These are phyloP conservation scores for Mucuna pruriens DNA, from an alignment of 306 rosid species.

Conservation along the genomic window DNA sequence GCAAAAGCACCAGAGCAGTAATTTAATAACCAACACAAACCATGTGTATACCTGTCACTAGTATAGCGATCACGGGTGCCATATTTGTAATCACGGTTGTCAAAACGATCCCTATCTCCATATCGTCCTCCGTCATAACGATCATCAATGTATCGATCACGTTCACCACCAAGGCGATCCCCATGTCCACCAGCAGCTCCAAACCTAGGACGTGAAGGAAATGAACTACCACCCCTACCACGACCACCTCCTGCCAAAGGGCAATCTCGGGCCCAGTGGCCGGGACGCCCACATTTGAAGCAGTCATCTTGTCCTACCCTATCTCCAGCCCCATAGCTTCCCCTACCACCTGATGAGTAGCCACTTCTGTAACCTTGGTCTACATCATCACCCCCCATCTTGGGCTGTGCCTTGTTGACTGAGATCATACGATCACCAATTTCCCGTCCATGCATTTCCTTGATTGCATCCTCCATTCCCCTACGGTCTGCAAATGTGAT, in stretches of 20 bases:
- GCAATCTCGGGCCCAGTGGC: slow-evolving; percentile 98
- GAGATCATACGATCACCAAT: slow-evolving; percentile 82
- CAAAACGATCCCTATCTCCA: slow-evolving; percentile 83
- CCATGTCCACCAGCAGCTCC: slow-evolving; percentile 74
- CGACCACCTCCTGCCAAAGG: slow-evolving; percentile 75
- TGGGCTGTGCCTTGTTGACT: slow-evolving; percentile 94
- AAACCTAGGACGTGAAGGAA: slow-evolving; percentile 82
- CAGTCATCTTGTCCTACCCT: slow-evolving; percentile 92
- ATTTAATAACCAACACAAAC: background rate
- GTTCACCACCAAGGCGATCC: slow-evolving; percentile 78
- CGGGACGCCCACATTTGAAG: slow-evolving; percentile 95
- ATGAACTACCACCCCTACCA: slow-evolving; percentile 73
- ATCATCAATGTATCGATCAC: slow-evolving; percentile 71
- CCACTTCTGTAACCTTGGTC: slow-evolving; percentile 82
- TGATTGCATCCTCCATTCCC: slow-evolving; percentile 97
- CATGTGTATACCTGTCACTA: slow-evolving; percentile 70
- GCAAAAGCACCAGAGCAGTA: background rate
- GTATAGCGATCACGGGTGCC: slow-evolving; percentile 78
- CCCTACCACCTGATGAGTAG: slow-evolving; percentile 86
- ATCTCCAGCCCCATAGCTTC: slow-evolving; percentile 70
- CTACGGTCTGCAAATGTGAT: slow-evolving; percentile 90
- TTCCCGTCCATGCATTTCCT: slow-evolving; percentile 94
- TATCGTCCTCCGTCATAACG: slow-evolving; percentile 87
- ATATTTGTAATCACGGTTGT: slow-evolving; percentile 82
- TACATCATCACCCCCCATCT: slow-evolving; percentile 80